phyloP scores from a whole-genome alignment of 108 stramenopile species.

The Schizochytrium sp. region DNA sequence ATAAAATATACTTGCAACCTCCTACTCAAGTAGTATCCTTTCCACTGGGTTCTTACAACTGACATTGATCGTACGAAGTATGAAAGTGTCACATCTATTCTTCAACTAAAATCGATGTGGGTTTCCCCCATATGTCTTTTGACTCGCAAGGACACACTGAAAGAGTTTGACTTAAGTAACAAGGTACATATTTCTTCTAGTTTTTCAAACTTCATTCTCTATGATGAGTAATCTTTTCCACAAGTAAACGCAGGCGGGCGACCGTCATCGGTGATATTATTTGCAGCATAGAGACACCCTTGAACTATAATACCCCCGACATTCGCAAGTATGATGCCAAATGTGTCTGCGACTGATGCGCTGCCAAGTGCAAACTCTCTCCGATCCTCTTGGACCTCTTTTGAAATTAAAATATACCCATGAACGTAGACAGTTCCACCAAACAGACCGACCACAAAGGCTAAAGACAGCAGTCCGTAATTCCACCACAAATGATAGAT shows the following conservation, averaged over 20 bases:
- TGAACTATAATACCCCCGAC: slow-evolving; percentile 81
- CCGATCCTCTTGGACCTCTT: slow-evolving; percentile 74
- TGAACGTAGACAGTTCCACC: slow-evolving; percentile 87
- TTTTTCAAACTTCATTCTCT: too few species aligned
- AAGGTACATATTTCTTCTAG: too few species aligned
- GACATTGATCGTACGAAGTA: too few species aligned
- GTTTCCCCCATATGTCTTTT: too few species aligned
- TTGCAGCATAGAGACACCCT: slow-evolving; percentile 79
- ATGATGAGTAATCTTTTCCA: neutral
- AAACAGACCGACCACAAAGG: slow-evolving; percentile 82
- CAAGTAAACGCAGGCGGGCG: slow-evolving; percentile 2
- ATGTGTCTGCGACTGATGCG: slow-evolving; percentile 80
- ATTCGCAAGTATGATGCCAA: slow-evolving; percentile 82
- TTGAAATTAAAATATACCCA: slow-evolving; percentile 80
- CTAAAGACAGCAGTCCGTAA: slow-evolving; percentile 66
- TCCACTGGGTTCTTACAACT: too few species aligned
- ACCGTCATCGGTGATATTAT: slow-evolving; percentile 70
- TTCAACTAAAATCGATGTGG: too few species aligned
- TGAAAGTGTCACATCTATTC: too few species aligned
- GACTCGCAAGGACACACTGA: too few species aligned
- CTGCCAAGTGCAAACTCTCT: slow-evolving; percentile 82
- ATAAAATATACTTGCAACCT: too few species aligned
- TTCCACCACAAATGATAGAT: slow-evolving; percentile 65
- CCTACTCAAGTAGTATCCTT: too few species aligned
- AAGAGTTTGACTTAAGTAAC: too few species aligned